phyloP scores from a whole-genome alignment of 805 yeast species.

The Pichia cephalocereana region DNA sequence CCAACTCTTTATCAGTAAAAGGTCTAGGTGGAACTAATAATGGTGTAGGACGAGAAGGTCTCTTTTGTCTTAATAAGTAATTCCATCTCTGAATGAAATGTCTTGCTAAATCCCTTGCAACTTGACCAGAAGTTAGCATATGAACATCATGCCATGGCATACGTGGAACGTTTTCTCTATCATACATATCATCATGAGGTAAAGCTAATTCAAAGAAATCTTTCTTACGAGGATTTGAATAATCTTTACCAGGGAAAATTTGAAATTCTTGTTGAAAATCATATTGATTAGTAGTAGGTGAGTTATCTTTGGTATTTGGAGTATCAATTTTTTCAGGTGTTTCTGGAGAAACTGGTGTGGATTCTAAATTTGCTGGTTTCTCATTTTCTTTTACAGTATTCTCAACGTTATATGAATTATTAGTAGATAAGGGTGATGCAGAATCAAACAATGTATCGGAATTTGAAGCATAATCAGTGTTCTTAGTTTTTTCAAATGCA shows the following conservation, averaged over 20 bases:
- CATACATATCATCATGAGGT: constrained; percentile 90
- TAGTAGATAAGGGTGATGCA: neutral
- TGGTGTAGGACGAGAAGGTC: constrained; percentile 93
- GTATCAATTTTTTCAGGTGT: too few relatives aligned
- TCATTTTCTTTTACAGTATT: neutral
- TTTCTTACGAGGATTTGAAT: constrained; percentile 88
- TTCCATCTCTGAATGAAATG: constrained; percentile 99
- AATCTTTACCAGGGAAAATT: constrained; percentile 92
- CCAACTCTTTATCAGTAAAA: constrained; percentile 61
- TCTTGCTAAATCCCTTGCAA: constrained; percentile 85
- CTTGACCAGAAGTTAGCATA: constrained; percentile 89
- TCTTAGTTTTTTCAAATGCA: constrained; percentile 17
- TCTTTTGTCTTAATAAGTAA: constrained; percentile 79
- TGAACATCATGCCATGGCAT: constrained; percentile 99
- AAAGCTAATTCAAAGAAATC: constrained; percentile 75
- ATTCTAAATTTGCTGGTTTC: too few relatives aligned
- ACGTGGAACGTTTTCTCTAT: constrained; percentile 69
- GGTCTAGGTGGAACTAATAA: constrained; percentile 88
- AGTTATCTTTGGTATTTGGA: neutral
- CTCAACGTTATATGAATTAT: neutral
- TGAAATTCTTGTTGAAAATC: constrained; percentile 35
- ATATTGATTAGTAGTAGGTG: neutral
- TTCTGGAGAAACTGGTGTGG: too few relatives aligned
- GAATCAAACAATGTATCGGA: neutral
- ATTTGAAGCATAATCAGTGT: neutral